Evolutionary conservation across 2,329 filamentous ascomycete genomes (phyloP).

Genomic region (Talaromyces marneffei): DNA sequence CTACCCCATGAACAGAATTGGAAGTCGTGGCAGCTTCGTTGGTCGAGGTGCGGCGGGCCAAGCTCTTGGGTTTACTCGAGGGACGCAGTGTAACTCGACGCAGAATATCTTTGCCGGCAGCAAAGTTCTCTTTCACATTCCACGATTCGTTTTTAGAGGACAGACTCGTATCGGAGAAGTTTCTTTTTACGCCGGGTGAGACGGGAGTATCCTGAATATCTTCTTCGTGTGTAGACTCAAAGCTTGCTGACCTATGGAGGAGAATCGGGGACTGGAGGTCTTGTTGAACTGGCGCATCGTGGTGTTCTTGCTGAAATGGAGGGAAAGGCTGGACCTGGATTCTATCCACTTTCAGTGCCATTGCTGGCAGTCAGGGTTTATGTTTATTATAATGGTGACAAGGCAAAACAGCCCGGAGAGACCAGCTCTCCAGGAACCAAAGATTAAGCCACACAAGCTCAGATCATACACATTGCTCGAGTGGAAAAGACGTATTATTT

Average conservation of each 20-base stretch:
- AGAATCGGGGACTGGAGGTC: slow-evolving; percentile 14
- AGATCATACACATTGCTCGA: slow-evolving; percentile 15
- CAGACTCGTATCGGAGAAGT: slow-evolving; percentile 46
- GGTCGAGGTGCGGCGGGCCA: slow-evolving; percentile 21
- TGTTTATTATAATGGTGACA: not conserved
- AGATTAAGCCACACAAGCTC: slow-evolving; percentile 13
- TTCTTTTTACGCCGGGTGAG: slow-evolving; percentile 42
- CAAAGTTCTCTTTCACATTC: slow-evolving; percentile 33
- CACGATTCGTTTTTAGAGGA: slow-evolving; percentile 31
- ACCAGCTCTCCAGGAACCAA: slow-evolving; percentile 39
- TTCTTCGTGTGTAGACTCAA: slow-evolving; percentile 48
- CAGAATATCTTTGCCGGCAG: slow-evolving; percentile 37
- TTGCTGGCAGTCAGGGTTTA: slow-evolving; percentile 18
- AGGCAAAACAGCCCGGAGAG: slow-evolving; percentile 27
- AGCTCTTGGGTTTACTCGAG: slow-evolving; percentile 26
- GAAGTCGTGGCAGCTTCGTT: not conserved
- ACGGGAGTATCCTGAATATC: slow-evolving; percentile 24
- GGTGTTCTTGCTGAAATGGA: slow-evolving; percentile 16
- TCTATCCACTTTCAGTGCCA: slow-evolving; percentile 25
- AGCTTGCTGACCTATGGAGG: slow-evolving; percentile 53
- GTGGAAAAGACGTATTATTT: not conserved
- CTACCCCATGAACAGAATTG: not conserved
- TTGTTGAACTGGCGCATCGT: not conserved
- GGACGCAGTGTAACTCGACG: slow-evolving; percentile 37
- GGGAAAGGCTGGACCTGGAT: slow-evolving; percentile 17